phyloP scores from a whole-genome alignment of 306 rosid genomes.

The Argentina anserina region DNA sequence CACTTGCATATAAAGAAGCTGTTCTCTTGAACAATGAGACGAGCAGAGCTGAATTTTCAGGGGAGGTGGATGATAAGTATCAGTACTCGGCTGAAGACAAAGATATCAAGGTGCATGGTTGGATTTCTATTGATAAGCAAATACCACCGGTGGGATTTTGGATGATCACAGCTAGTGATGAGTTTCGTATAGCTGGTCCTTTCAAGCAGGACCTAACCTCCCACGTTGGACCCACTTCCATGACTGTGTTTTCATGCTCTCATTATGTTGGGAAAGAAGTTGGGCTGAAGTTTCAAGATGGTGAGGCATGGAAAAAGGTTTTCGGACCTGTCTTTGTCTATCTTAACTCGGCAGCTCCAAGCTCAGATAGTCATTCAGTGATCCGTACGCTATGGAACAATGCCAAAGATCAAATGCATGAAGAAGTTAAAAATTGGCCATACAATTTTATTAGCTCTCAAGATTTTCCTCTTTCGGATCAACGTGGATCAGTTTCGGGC shows the following conservation, averaged over 20 bases:
- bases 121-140: conserved; percentile 38
- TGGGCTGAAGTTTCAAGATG: conserved; percentile 36
- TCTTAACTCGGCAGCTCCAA: conserved; percentile 41
- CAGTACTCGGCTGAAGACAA: conserved; percentile 50
- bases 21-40: conserved; percentile 50
- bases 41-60: conserved; percentile 24
- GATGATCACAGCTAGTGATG: conserved; percentile 73
- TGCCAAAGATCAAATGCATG: conserved; percentile 49
- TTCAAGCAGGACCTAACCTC: conserved; percentile 84
- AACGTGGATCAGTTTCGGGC: conserved; percentile 56
- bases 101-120: conserved; percentile 61
- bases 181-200: conserved; percentile 66
- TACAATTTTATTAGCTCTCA: conserved; percentile 51
- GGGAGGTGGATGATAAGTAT: conserved; percentile 92
- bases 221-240: conserved; percentile 66
- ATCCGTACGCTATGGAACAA: conserved; percentile 47
- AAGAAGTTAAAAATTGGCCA: conserved; percentile 65
- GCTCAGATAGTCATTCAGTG: not conserved
- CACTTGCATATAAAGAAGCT: conserved; percentile 61
- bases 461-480: conserved; percentile 40
- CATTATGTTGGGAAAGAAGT: conserved; percentile 54
- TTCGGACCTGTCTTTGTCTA: conserved; percentile 66
- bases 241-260: conserved; percentile 65
- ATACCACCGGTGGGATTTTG: conserved; percentile 40
- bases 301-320: conserved; percentile 71